Percentiles rank a stretch among this genome's conserved stretches.
phyloP scores from a whole-genome alignment of 768 basidiomycete genomes.

The Sporobolomyces roseus region DNA sequence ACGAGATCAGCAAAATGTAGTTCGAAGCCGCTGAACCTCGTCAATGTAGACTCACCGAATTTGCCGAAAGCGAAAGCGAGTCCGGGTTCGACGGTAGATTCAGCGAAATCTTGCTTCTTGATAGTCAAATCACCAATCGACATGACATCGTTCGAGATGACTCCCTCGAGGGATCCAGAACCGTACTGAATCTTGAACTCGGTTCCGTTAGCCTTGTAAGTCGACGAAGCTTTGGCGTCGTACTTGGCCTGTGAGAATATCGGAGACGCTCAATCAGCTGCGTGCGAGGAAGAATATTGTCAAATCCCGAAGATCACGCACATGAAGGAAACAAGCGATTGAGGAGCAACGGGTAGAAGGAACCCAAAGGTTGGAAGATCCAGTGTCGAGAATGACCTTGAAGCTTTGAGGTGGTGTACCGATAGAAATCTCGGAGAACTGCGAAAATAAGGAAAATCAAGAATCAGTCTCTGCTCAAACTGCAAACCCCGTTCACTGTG shows the following conservation, averaged over 20 bases:
- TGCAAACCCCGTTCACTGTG: no score
- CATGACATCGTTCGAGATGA: constrained; percentile 77
- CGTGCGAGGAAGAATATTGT: not conserved
- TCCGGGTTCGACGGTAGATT: constrained; percentile 92
- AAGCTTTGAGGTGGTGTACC: constrained; percentile 79
- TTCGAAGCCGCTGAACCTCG: no score
- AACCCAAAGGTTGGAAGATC: constrained; percentile 45
- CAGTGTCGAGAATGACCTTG: constrained; percentile 65
- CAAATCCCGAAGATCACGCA: constrained; percentile 42
- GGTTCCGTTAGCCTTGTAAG: constrained; percentile 85
- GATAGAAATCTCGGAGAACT: constrained; percentile 78
- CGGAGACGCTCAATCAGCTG: not conserved
- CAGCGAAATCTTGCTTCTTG: constrained; percentile 78
- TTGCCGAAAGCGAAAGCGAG: constrained; percentile 91
- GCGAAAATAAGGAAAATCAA: constrained; percentile 47
- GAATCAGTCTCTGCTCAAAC: no score
- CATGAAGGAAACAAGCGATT: constrained; percentile 88
- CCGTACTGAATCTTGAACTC: constrained; percentile 89
- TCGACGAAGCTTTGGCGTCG: constrained; percentile 68
- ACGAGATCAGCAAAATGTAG: no score
- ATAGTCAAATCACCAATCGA: constrained; percentile 77
- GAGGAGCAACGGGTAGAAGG: constrained; percentile 66
- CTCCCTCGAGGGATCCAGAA: constrained; percentile 93
- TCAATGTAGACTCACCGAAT: constrained; percentile 50
- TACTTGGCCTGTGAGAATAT: constrained; percentile 62